Conservation (phyloP, 164 flowering plant genomes). For the Aristolochia fimbriata region DNA sequence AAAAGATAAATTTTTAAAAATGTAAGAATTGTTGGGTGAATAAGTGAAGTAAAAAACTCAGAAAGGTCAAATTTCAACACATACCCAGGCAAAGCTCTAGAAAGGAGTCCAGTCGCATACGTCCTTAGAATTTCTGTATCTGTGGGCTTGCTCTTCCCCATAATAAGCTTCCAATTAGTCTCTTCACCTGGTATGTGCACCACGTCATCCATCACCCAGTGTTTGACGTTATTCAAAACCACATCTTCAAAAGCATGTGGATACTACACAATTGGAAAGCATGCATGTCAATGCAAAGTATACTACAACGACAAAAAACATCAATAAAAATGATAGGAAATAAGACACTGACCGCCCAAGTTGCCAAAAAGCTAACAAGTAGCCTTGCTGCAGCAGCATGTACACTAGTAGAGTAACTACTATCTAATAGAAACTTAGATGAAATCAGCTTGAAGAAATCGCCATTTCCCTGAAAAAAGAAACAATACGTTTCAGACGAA, state of each 20-base stretch:
- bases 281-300: background rate
- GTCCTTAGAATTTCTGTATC: constrained; percentile 80
- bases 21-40: no score
- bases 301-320: background rate
- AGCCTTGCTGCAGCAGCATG: constrained; percentile 82
- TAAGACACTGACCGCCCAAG: constrained; percentile 56
- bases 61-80: constrained; percentile 1
- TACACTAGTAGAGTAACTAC: constrained; percentile 48
- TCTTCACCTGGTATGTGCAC: constrained; percentile 32
- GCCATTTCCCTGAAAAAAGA: constrained; percentile 67
- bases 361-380: constrained; percentile 61
- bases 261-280: constrained; percentile 42
- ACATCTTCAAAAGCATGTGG: constrained; percentile 81
- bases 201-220: constrained; percentile 76
- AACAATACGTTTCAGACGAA: background rate
- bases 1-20: no score
- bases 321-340: background rate
- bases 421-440: constrained; percentile 55
- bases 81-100: constrained; percentile 70
- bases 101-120: constrained; percentile 90
- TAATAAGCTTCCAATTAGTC: constrained; percentile 26
- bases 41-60: no score
- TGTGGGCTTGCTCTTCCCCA: constrained; percentile 35
- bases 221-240: constrained; percentile 65
- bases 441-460: constrained; percentile 90